A percentile compares a stretch with the other conserved stretches of the same genome.
Conservation (phyloP, 805 yeast genomes). For the Suhomyces prunicola region DNA sequence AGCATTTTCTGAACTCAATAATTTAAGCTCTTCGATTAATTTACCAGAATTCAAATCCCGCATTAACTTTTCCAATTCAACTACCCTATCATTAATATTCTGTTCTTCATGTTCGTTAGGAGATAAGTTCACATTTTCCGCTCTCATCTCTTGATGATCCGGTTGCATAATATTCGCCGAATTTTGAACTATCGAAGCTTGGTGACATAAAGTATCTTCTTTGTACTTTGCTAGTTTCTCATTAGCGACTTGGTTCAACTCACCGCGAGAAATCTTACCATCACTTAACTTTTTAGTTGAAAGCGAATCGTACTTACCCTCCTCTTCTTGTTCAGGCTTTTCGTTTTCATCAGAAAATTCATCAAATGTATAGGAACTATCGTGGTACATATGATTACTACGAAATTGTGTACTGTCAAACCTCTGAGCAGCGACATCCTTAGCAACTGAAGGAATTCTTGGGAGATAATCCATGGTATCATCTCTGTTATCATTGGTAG, state of each 20-base stretch:
- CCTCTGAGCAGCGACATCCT: background rate
- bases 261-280: background rate
- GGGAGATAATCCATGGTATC: slow-evolving; percentile 11
- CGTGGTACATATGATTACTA: slow-evolving; percentile 3
- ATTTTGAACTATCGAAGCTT: slow-evolving; percentile 11
- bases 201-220: slow-evolving; percentile 6
- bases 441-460: background rate
- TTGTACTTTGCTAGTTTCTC: background rate
- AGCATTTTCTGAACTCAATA: slow-evolving; percentile 15
- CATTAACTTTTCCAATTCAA: slow-evolving; percentile 14
- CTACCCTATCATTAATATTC: slow-evolving; percentile 7
- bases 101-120: background rate
- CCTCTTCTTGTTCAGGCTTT: background rate
- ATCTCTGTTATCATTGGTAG: slow-evolving; percentile 5
- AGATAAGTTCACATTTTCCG: background rate
- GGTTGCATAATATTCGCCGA: slow-evolving; percentile 6
- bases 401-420: background rate
- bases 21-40: slow-evolving; percentile 10
- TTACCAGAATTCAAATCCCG: slow-evolving; percentile 8
- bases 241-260: background rate
- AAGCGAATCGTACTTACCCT: slow-evolving; percentile 2
- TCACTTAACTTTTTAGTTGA: background rate
- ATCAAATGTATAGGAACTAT: slow-evolving; percentile 34
- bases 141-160: background rate
- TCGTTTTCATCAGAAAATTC: slow-evolving; percentile 18